Evolutionary conservation across 2,329 filamentous ascomycete genomes (phyloP).

Genomic region (Fusarium pilosicola): DNA sequence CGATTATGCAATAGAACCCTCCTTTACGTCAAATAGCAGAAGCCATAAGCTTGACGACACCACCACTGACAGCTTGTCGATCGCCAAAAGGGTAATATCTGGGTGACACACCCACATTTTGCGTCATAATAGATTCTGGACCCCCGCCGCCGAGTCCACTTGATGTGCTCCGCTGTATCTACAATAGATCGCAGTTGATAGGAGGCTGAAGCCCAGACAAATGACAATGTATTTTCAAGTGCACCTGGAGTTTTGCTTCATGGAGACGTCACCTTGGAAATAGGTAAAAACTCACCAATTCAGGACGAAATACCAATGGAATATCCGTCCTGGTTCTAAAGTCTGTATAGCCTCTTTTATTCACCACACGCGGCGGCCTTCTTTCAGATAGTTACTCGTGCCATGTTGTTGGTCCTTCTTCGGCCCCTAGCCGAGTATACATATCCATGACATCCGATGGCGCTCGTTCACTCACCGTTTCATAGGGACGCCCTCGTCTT

Average conservation of each 20-base stretch:
- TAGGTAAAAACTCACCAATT: background rate
- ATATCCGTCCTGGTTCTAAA: background rate
- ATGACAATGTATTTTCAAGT: background rate
- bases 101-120: slow-evolving; percentile 1
- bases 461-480: slow-evolving; percentile 24
- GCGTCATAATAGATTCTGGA: slow-evolving; percentile 15
- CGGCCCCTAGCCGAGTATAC: slow-evolving; percentile 17
- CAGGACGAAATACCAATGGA: background rate
- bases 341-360: background rate
- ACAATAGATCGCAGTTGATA: background rate
- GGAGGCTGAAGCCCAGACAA: background rate
- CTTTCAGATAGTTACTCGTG: background rate
- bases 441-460: slow-evolving; percentile 17
- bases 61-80: slow-evolving; percentile 17
- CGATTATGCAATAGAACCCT: background rate
- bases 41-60: background rate
- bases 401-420: slow-evolving; percentile 13
- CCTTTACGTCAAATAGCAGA: slow-evolving; percentile 3
- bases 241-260: slow-evolving; percentile 2
- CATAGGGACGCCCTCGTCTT: slow-evolving; percentile 25
- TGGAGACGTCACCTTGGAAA: background rate
- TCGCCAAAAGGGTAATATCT: background rate
- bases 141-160: background rate
- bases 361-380: background rate
- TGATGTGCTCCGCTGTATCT: background rate